phyloP scores from a whole-genome alignment of 2,329 filamentous ascomycete species.

The Botrytis fragariae region DNA sequence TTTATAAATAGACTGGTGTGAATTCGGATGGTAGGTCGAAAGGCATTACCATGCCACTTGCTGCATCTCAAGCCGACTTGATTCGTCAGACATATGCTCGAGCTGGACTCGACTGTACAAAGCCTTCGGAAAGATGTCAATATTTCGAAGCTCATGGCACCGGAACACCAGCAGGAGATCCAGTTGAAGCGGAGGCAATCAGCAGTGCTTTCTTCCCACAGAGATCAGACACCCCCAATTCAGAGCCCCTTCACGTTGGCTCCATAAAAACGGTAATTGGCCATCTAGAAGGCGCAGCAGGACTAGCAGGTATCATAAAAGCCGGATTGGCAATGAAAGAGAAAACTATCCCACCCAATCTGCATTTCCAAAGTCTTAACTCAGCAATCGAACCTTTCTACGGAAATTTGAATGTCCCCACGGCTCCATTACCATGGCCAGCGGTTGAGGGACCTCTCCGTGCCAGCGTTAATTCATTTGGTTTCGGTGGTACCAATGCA shows the following conservation, averaged over 20 bases:
- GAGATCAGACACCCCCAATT: neutral
- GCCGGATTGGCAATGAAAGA: slow-evolving; percentile 34
- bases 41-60: slow-evolving; percentile 55
- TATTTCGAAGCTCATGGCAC: slow-evolving; percentile 28
- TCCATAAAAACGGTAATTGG: slow-evolving; percentile 35
- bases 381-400: slow-evolving; percentile 33
- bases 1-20: slow-evolving; percentile 32
- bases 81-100: slow-evolving; percentile 46
- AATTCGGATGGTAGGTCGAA: slow-evolving; percentile 50
- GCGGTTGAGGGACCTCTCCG: slow-evolving; percentile 20
- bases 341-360: slow-evolving; percentile 37
- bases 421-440: slow-evolving; percentile 37
- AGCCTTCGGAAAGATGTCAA: slow-evolving; percentile 16
- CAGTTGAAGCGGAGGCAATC: slow-evolving; percentile 27
- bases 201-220: slow-evolving; percentile 21
- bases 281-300: slow-evolving; percentile 36
- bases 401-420: slow-evolving; percentile 19
- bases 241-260: slow-evolving; percentile 24
- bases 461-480: slow-evolving; percentile 39
- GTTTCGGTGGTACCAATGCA: slow-evolving; percentile 49
- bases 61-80: slow-evolving; percentile 44
- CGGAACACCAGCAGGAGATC: slow-evolving; percentile 29
- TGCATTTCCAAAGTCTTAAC: slow-evolving; percentile 40
- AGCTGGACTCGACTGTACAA: slow-evolving; percentile 42
- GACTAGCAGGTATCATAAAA: slow-evolving; percentile 37